These are phyloP conservation scores for Penicillium simplicissimum DNA, from an alignment of 495 filamentous ascomycete genomes.

Conservation along the genomic window DNA sequence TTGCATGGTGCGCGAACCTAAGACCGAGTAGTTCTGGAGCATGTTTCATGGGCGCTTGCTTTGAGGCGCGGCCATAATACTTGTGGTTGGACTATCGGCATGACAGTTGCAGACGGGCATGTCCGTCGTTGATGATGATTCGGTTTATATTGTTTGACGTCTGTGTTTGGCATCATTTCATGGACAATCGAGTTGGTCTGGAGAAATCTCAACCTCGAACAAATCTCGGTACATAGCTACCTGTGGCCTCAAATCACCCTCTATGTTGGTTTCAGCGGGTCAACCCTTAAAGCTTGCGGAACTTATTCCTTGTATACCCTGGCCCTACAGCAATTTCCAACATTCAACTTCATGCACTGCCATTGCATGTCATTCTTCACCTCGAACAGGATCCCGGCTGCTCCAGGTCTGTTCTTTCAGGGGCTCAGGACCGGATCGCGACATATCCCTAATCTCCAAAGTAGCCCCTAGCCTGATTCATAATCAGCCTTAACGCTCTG, in stretches of 20 bases:
- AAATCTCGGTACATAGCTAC: background rate
- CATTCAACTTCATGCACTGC: too few species aligned
- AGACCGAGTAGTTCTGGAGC: conserved; percentile 10
- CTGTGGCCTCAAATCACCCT: too few species aligned
- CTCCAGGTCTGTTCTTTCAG: background rate
- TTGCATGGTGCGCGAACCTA: conserved; percentile 37
- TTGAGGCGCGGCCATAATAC: background rate
- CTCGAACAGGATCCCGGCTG: background rate
- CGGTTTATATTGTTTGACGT: background rate
- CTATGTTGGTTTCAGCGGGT: background rate
- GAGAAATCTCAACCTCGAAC: background rate
- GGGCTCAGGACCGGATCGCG: conserved; percentile 1
- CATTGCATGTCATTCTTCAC: background rate
- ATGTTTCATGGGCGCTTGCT: background rate
- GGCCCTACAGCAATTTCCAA: background rate
- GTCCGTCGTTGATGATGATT: background rate
- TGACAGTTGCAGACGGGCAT: background rate
- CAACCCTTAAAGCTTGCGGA: background rate
- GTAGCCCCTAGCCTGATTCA: conserved; percentile 15
- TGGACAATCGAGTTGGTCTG: background rate
- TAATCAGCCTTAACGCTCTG: conserved; percentile 22
- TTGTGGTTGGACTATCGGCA: background rate
- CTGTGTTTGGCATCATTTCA: background rate
- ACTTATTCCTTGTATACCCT: background rate
- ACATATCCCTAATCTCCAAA: conserved; percentile 13